Conservation (phyloP, 1,284 basidiomycete genomes). For the Rhodotorula sp. region DNA sequence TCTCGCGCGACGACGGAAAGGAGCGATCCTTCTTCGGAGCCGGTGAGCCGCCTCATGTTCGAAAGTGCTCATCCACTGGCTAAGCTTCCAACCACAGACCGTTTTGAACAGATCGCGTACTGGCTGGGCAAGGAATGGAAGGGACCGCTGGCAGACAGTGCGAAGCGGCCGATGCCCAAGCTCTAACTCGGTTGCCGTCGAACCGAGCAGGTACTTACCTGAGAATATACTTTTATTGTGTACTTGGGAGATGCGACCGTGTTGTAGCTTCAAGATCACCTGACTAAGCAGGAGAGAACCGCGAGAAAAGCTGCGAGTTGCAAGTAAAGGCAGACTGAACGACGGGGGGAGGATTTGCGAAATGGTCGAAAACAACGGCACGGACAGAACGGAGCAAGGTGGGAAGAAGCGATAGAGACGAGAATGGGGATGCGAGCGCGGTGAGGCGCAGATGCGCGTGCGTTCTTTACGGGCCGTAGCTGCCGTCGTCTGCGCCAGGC, state of each 20-base stretch:
- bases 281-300: neutral
- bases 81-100: too few relatives aligned
- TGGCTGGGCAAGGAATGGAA: conserved; percentile 31
- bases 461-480: conserved; percentile 3
- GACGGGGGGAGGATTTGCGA: too few relatives aligned
- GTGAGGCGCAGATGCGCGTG: neutral
- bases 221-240: too few relatives aligned
- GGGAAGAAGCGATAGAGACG: neutral
- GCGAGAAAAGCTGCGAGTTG: neutral
- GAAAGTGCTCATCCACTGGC: neutral
- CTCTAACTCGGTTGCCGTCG: neutral
- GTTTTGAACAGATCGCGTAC: conserved; percentile 38
- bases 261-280: too few relatives aligned
- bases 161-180: conserved; percentile 2
- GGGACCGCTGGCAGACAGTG: conserved; percentile 15
- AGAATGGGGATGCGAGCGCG: neutral
- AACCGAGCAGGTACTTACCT: neutral
- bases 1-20: conserved; percentile 23
- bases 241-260: too few relatives aligned
- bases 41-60: neutral
- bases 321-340: too few relatives aligned
- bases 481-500: too few relatives aligned
- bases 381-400: too few relatives aligned
- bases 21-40: conserved; percentile 31
- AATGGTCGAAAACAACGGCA: neutral